Evolutionary conservation across 208 protist species (phyloP).

Genomic region (Leptomonas seymouri): DNA sequence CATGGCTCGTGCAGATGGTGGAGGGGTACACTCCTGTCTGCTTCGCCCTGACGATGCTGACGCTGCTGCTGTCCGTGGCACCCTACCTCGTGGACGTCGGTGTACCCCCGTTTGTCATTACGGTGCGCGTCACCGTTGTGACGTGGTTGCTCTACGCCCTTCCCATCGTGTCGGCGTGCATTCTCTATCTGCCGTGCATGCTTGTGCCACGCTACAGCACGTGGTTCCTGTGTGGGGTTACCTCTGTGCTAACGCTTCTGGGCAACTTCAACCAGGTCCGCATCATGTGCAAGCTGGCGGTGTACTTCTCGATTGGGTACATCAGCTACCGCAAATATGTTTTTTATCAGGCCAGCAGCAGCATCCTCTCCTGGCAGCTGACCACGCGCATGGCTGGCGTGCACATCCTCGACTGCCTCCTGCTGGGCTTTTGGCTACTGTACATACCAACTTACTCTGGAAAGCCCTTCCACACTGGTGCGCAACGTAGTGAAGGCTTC

Average conservation of each 20-base stretch:
- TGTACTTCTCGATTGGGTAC: slow-evolving; percentile 66
- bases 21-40: slow-evolving; percentile 40
- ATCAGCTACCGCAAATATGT: slow-evolving; percentile 50
- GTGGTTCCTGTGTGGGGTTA: slow-evolving; percentile 20
- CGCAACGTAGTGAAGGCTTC: slow-evolving; percentile 49
- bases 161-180: slow-evolving; percentile 27
- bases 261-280: slow-evolving; percentile 47
- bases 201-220: slow-evolving; percentile 60
- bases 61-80: slow-evolving; percentile 61
- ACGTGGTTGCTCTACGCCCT: slow-evolving; percentile 61
- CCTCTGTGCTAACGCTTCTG: slow-evolving; percentile 31
- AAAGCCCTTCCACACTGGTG: slow-evolving; percentile 64
- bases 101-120: slow-evolving; percentile 39
- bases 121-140: slow-evolving; percentile 46
- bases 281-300: slow-evolving; percentile 35
- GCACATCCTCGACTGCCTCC: slow-evolving; percentile 38
- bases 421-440: slow-evolving; percentile 50
- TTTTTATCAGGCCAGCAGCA: slow-evolving; percentile 12
- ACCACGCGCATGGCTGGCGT: slow-evolving; percentile 9
- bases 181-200: slow-evolving; percentile 39
- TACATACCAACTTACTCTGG: slow-evolving; percentile 72
- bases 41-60: slow-evolving; percentile 26
- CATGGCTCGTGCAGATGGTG: slow-evolving; percentile 36
- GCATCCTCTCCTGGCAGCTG: slow-evolving; percentile 7
- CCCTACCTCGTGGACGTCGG: slow-evolving; percentile 54